Evolutionary conservation across 2,329 filamentous ascomycete species (phyloP).

Genomic region (Fusarium marasasianum): DNA sequence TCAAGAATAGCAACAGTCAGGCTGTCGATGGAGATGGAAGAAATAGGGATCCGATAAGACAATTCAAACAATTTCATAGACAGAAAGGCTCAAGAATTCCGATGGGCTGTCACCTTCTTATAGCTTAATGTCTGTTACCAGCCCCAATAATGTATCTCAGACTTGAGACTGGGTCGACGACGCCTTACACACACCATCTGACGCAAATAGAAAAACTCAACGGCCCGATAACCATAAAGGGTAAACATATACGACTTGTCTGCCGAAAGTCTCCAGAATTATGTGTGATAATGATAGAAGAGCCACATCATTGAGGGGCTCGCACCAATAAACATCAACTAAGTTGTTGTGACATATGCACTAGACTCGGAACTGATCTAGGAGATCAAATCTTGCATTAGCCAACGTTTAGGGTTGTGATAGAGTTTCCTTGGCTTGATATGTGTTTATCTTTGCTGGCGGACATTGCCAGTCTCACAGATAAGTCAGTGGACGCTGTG

Average conservation of each 20-base stretch:
- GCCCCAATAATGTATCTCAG: neutral
- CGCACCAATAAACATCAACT: conserved; percentile 14
- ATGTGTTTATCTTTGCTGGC: neutral
- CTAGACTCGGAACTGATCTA: conserved; percentile 6
- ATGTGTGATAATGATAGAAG: neutral
- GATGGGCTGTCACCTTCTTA: neutral
- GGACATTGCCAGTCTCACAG: neutral
- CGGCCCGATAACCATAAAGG: neutral
- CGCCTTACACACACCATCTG: neutral
- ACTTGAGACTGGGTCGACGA: neutral
- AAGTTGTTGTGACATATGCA: neutral
- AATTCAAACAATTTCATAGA: fast-evolving
- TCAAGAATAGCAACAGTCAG: too few species aligned
- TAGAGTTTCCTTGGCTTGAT: neutral
- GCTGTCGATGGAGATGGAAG: neutral
- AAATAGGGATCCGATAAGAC: too few species aligned
- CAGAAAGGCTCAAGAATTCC: neutral
- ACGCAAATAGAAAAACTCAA: neutral
- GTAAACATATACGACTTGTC: neutral
- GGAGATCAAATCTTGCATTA: conserved; percentile 10
- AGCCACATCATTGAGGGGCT: conserved; percentile 3
- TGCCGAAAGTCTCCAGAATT: neutral
- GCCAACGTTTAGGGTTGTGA: neutral
- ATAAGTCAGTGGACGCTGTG: neutral
- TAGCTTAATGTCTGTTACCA: neutral